Evolutionary conservation across 2,329 filamentous ascomycete species (phyloP), one percentile per base, ranked within the genome.

Genomic region (Zymoseptoria ardabiliae): DNA sequence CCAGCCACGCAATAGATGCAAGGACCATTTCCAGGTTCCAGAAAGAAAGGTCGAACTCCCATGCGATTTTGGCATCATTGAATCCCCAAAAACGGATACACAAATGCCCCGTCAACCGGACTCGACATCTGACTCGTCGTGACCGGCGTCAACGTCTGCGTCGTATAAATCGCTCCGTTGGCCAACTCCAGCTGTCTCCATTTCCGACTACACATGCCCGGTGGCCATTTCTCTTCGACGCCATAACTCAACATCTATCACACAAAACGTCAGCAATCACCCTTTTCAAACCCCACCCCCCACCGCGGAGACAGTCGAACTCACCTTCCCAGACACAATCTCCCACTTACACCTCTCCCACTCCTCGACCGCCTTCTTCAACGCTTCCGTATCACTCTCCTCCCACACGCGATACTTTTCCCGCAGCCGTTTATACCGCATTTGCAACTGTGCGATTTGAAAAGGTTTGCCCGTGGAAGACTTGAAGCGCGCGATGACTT

Each of bases 291-390:
- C n/a, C n/a, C n/a, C n/a, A n/a, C n/a, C n/a, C n/a, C n/a, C n/a
- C n/a, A n/a, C n/a, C 5, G 25, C 22, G 48, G 45, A 17, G 49
- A 13, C 22, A n/a, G 48, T 41, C 25, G 28, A 20, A 59, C 70
- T 63, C 66, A 81, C 80, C 74, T 81, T 81, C 56, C 75, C 72
- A 56, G 75, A 72, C 62, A 82, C 80, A 61, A 82, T 81, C 53
- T 82, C 79, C 68, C 80, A 82, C 67, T 81, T 81, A 70, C 73
- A 76, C 64, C 78, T 78, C 56, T 76, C 76, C 78, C 78, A 82
- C 68, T 80, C 80, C 63, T 82, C 79, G 65, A 79, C 75, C 30
- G 80, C 80, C 68, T 76, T 72, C 57, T 75, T 75, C 28, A 82
- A 71, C 11, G 79, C 79, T 60, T 75, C 72, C 50, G 81, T 68